These are phyloP conservation scores for Penicillium argentinense DNA, from an alignment of 495 filamentous ascomycete genomes.

Conservation along the genomic window DNA sequence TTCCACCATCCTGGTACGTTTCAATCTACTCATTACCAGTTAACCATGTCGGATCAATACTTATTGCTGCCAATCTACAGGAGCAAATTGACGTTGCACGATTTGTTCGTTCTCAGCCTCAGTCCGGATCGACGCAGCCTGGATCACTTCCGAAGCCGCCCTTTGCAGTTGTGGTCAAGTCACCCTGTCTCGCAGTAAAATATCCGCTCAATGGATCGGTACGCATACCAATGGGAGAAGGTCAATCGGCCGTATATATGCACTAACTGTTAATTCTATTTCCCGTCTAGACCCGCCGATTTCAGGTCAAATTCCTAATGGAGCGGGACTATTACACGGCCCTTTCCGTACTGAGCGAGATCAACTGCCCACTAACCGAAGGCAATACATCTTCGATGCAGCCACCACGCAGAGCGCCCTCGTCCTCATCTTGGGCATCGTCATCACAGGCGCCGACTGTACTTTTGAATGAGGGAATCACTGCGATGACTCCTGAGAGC, in stretches of 20 bases:
- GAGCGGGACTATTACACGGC: slow-evolving; percentile 39
- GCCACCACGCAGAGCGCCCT: slow-evolving; percentile 20
- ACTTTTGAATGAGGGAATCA: not conserved
- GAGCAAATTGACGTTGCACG: slow-evolving; percentile 38
- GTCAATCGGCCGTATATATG: not conserved
- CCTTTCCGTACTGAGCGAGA: slow-evolving; percentile 37
- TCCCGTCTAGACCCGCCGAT: slow-evolving; percentile 34
- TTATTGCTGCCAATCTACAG: slow-evolving; percentile 16
- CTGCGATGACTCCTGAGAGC: slow-evolving; percentile 12
- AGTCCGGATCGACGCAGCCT: slow-evolving; percentile 7
- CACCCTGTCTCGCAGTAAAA: slow-evolving; percentile 44
- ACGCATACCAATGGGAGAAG: not conserved
- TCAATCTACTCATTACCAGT: not conserved
- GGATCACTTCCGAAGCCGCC: slow-evolving; percentile 16
- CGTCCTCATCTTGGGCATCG: slow-evolving; percentile 31
- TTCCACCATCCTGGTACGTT: slow-evolving; percentile 32
- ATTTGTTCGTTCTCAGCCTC: slow-evolving; percentile 21
- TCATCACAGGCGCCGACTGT: slow-evolving; percentile 8
- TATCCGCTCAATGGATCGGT: slow-evolving; percentile 25
- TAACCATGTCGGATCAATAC: not conserved
- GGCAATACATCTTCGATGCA: slow-evolving; percentile 22
- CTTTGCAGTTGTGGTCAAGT: slow-evolving; percentile 44
- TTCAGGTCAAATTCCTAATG: slow-evolving; percentile 43
- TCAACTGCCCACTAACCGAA: slow-evolving; percentile 43
- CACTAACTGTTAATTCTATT: not conserved